Evolutionary conservation across 768 basidiomycete species (phyloP).

Genomic region (Panus rudis): DNA sequence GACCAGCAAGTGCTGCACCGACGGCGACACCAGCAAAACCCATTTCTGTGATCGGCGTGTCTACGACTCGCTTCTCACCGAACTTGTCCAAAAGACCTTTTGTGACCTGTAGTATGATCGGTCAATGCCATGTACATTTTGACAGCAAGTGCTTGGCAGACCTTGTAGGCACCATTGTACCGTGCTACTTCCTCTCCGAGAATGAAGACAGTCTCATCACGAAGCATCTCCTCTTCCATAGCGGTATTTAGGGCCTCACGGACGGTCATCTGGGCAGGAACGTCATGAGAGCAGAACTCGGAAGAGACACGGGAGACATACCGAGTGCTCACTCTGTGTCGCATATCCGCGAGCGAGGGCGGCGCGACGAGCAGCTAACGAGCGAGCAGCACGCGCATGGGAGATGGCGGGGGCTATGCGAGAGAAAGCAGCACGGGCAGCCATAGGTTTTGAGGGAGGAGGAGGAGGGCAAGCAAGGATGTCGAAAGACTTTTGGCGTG

Average conservation of each 20-base stretch:
- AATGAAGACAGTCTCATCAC: slow-evolving; percentile 92
- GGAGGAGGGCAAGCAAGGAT: slow-evolving; percentile 18
- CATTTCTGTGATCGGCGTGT: slow-evolving; percentile 97
- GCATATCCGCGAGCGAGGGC: slow-evolving; percentile 57
- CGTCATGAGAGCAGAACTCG: background rate
- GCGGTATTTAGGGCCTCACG: slow-evolving; percentile 96
- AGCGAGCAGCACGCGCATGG: slow-evolving; percentile 35
- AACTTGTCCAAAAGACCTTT: slow-evolving; percentile 99
- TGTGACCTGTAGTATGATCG: slow-evolving; percentile 62
- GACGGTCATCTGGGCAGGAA: slow-evolving; percentile 76
- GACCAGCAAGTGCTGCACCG: slow-evolving; percentile 89
- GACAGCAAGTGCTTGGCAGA: slow-evolving; percentile 23
- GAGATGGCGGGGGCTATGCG: slow-evolving; percentile 49
- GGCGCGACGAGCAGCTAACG: slow-evolving; percentile 34
- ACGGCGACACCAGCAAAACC: slow-evolving; percentile 97
- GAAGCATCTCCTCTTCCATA: slow-evolving; percentile 99
- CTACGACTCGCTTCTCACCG: slow-evolving; percentile 96
- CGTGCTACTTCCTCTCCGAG: slow-evolving; percentile 97
- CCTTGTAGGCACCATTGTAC: slow-evolving; percentile 98
- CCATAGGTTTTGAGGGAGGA: slow-evolving; percentile 40
- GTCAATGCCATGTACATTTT: background rate
- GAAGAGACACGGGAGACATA: slow-evolving; percentile 31
- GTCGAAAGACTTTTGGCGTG: background rate
- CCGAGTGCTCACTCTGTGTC: slow-evolving; percentile 44
- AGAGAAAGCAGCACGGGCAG: slow-evolving; percentile 54